Evolutionary conservation across 2,329 filamentous ascomycete genomes (phyloP), one percentile per base, ranked within the genome.

Genomic region (Claviceps fusiformis): DNA sequence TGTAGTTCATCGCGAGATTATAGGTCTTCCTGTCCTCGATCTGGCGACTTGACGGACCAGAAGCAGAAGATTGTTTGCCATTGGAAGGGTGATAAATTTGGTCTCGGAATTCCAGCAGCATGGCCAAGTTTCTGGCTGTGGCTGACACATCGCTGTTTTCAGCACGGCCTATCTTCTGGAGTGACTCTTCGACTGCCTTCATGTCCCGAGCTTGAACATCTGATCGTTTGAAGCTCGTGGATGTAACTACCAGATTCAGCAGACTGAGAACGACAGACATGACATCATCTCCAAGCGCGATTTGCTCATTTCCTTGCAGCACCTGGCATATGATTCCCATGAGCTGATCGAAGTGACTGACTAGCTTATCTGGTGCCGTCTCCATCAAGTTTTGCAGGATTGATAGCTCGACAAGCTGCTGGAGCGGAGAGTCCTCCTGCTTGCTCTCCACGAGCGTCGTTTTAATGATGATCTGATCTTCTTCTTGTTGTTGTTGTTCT

Each of bases 351-450:
- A 85, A 83, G 55, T 82, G 78, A 37, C 75, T 76, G 35, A 85
- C 77, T 13, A 89, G 73, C 58, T 80, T 82, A 27, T 84, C 78
- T 1, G 82, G 77, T 49, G 84, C 77, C 49, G 72, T 75, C 29
- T 80, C 77, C 67, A 88, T 80, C 68, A 89, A 75, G 39, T 76
- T 77, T 62, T 87, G 82, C 8, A 88, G 72, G 0, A 87, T 68
- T 51, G 81, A 81, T 5, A 82, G 73, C 58, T 86, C 75, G 6
- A 77, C 67, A 1, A 89, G 68, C 4, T 74, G 72, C 5, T 63
- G 64, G 3, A 81, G 56, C 0, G 78, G 70, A 49, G 79, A 73
- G 68, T 61, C 1, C 71, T 61, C 2, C 71, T 64, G 24, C 24
- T 31, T 33, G 31, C 45, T 43, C 10, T 68, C 61, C 10, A 62